Evolutionary conservation across 805 yeast genomes (phyloP).

Genomic region (Tetrapisispora phaffii): DNA sequence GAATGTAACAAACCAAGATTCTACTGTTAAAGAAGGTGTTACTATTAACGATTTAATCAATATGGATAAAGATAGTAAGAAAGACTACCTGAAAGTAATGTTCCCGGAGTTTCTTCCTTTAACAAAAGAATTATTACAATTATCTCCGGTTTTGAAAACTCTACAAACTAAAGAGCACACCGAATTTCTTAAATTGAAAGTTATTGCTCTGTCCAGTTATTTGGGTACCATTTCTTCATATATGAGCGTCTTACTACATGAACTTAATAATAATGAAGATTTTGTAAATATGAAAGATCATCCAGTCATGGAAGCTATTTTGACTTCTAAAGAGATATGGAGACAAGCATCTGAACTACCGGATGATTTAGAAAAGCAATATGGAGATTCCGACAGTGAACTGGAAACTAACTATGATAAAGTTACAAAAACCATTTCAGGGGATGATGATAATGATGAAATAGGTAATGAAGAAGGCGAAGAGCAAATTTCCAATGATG

Average conservation of each 20-base stretch:
- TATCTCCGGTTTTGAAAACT: constrained; percentile 36
- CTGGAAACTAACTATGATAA: constrained; percentile 17
- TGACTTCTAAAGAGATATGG: constrained; percentile 81
- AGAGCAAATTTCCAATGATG: constrained; percentile 18
- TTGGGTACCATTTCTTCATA: constrained; percentile 70
- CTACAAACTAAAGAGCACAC: constrained; percentile 25
- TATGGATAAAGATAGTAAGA: constrained; percentile 45
- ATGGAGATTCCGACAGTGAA: constrained; percentile 20
- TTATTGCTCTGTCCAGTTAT: constrained; percentile 66
- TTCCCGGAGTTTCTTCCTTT: constrained; percentile 83
- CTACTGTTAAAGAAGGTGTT: constrained; percentile 19
- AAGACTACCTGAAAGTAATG: constrained; percentile 44
- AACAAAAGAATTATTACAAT: constrained; percentile 44
- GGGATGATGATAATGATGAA: constrained; percentile 10
- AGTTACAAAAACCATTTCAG: constrained; percentile 17
- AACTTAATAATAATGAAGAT: constrained; percentile 43
- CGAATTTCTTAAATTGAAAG: constrained; percentile 41
- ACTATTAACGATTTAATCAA: constrained; percentile 36
- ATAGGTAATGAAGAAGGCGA: constrained; percentile 11
- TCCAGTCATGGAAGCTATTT: constrained; percentile 78
- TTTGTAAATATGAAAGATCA: constrained; percentile 68
- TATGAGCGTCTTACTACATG: constrained; percentile 60
- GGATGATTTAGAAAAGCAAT: constrained; percentile 18
- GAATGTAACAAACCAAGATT: constrained; percentile 21
- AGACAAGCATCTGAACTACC: constrained; percentile 61